phyloP scores from a whole-genome alignment of 257 asterid species.

The Nicotiana attenuata region DNA sequence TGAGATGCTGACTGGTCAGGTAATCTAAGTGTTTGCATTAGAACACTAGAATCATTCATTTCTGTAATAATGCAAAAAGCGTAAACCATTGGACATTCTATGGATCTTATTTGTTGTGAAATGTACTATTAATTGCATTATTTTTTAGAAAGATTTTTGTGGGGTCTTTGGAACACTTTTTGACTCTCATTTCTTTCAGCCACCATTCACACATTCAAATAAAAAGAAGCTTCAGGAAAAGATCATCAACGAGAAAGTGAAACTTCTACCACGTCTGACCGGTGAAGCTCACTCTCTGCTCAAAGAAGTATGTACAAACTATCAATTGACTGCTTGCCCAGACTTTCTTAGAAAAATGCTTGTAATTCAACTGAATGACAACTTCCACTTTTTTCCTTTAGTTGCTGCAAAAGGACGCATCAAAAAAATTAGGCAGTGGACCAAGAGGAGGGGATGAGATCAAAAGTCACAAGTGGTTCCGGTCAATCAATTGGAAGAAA shows the following conservation, averaged over 20 bases:
- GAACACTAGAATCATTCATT: neutral
- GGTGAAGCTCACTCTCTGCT: conserved; percentile 79
- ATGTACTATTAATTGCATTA: neutral
- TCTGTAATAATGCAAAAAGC: neutral
- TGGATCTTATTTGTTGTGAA: neutral
- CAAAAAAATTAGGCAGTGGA: conserved; percentile 72
- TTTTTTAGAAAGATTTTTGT: neutral
- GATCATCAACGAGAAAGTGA: conserved; percentile 72
- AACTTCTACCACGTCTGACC: conserved; percentile 78
- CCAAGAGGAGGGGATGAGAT: conserved; percentile 78
- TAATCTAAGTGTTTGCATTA: conserved; percentile 14
- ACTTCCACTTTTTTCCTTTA: conserved; percentile 15
- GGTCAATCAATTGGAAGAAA: conserved; percentile 72
- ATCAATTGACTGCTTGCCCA: neutral
- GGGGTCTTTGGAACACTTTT: neutral
- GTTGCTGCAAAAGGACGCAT: conserved; percentile 82
- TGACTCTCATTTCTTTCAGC: conserved; percentile 38
- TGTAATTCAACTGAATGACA: neutral
- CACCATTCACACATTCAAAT: conserved; percentile 73
- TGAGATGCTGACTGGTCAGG: conserved; percentile 93
- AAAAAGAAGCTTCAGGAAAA: conserved; percentile 92
- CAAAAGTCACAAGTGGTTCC: conserved; percentile 77
- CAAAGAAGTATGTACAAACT: conserved; percentile 57
- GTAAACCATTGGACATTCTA: neutral
- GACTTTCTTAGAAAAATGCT: neutral